Evolutionary conservation across 75 land plant genomes (phyloP), one percentile per base, ranked within the genome.

Genomic region (Picea sitchensis): DNA sequence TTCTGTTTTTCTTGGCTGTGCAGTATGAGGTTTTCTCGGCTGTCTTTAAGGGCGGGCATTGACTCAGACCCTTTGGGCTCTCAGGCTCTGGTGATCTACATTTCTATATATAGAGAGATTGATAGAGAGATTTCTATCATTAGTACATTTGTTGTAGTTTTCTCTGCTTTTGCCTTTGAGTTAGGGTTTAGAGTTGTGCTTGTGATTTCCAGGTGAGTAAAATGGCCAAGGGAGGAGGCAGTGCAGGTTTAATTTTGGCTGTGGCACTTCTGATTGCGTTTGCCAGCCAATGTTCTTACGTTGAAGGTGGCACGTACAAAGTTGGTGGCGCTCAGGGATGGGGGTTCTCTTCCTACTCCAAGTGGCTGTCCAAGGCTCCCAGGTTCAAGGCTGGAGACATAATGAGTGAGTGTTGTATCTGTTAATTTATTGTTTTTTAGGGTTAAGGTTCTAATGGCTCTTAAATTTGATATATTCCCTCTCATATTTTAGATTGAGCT

Each of bases 191-290:
- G 62, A 60, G 4, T 4, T 18, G 62, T 18, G n/a, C 2, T 17
- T 60, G 62, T 17, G 18, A 18, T n/a, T 60, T 4, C 62, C 12
- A 18, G 21, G 18, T 60, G 18, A 4, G 14, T 23, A 31, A 64
- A 64, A 64, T 64, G 67, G 67, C 32, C 14, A 31, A 71, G 51
- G 74, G 74, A 71, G n/a, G 74, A 71, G 74, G 74, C 54, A 71
- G 26, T 71, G 74, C 74, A 71, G 13, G 51, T 4, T 11, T 71
- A 41, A n/a, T 69, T 17, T 0, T 71, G 3, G 23, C 36, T 5
- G 12, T 71, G 3, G n/a, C 44, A 12, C 14, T 44, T n/a, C 0
- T 71, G 54, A 41, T 20, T 8, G 17, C 9, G 0, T 1, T 41
- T 6, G 12, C 3, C 7, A 44, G 21, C 9, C n/a, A 17, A n/a